A percentile compares a stretch with the other conserved stretches of the same genome.
These are phyloP conservation scores for Osmanthus fragrans DNA, from an alignment of 257 asterid species.

Conservation along the genomic window DNA sequence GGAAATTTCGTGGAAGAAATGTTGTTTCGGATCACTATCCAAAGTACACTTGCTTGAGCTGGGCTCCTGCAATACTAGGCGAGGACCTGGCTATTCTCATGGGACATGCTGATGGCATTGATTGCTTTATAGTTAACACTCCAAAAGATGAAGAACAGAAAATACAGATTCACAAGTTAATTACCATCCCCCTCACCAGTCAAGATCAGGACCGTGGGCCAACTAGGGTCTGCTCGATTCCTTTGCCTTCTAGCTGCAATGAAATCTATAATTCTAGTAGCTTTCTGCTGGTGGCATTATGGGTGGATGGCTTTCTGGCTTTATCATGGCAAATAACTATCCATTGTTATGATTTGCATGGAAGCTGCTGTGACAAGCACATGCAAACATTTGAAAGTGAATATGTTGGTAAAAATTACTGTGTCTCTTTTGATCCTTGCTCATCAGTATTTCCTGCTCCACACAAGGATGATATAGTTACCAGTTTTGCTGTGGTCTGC, in stretches of 20 bases:
- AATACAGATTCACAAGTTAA: slow-evolving; percentile 43
- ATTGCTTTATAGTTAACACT: slow-evolving; percentile 56
- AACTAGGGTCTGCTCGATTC: slow-evolving; percentile 59
- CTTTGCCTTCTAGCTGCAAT: slow-evolving; percentile 57
- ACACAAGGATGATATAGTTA: slow-evolving; percentile 50
- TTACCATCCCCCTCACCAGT: slow-evolving; percentile 55
- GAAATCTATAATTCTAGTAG: slow-evolving; percentile 52
- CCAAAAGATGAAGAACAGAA: slow-evolving; percentile 38
- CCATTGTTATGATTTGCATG: slow-evolving; percentile 48
- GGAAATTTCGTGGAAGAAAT: slow-evolving; percentile 52
- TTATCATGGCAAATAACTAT: slow-evolving; percentile 80
- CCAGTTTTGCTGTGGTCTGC: slow-evolving; percentile 66
- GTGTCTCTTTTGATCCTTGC: slow-evolving; percentile 56
- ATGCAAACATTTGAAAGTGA: slow-evolving; percentile 55
- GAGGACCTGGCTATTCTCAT: slow-evolving; percentile 57
- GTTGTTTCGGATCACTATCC: slow-evolving; percentile 41
- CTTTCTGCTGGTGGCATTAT: slow-evolving; percentile 73
- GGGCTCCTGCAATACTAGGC: slow-evolving; percentile 69
- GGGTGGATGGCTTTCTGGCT: slow-evolving; percentile 72
- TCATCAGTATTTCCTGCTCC: slow-evolving; percentile 74
- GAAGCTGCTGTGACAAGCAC: slow-evolving; percentile 38
- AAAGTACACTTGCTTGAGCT: slow-evolving; percentile 72
- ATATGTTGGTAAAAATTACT: slow-evolving; percentile 53
- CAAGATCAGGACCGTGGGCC: slow-evolving; percentile 49
- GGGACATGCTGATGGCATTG: slow-evolving; percentile 83